Base-by-base conservation (phyloP, 2,329 filamentous ascomycete species). In the Fusarium virguliforme region DNA sequence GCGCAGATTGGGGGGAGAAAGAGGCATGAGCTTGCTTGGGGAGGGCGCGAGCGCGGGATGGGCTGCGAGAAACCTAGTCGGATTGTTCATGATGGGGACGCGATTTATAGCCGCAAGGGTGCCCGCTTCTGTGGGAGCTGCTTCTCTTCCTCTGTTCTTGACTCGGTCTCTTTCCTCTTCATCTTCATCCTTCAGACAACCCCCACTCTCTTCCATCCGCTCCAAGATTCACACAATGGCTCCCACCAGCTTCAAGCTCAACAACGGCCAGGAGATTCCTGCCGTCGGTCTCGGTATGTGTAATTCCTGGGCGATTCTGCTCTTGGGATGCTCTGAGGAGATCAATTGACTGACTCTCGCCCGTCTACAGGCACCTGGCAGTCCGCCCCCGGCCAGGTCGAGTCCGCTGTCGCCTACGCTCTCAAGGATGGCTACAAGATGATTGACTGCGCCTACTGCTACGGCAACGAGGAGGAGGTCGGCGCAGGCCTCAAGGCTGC, bases 391-490 rank as follows among this genome's bases (percentile, higher is more conserved):
- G 89, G 88, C 48, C 83, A 90, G 76, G 88, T 91, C 60, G 82
- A 85, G 58, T 79, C 81, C 1, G 89, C 90, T 32, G 89, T 92
- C 38, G 81, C 84, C 53, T 84, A 86, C 68, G 89, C 90, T 48
- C 84, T 92, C 62, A 83, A 86, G 75, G 77, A 79, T 63, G 87
- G 87, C 18, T 89, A 90, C 83, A 83, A 82, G 74, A 85, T 89
- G 70, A 86, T 94, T 74, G 92, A 94, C 82, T 88, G 89, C 72
- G 91, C 92, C 6, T 93, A 92, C 84, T 92, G 90, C 82, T 94
- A 94, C 81, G 90, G 86, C 74, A 95, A 97, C 80, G 94, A 97
- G 82, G 87, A 91, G 53, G 93, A 95, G 80, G 94, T 97, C 15
- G 94, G 94, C 70, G 84, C 90, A 78, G 94, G 92, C 9, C 87